phyloP scores from a whole-genome alignment of 2,329 filamentous ascomycete genomes.

The Metarhizium brunneum region DNA sequence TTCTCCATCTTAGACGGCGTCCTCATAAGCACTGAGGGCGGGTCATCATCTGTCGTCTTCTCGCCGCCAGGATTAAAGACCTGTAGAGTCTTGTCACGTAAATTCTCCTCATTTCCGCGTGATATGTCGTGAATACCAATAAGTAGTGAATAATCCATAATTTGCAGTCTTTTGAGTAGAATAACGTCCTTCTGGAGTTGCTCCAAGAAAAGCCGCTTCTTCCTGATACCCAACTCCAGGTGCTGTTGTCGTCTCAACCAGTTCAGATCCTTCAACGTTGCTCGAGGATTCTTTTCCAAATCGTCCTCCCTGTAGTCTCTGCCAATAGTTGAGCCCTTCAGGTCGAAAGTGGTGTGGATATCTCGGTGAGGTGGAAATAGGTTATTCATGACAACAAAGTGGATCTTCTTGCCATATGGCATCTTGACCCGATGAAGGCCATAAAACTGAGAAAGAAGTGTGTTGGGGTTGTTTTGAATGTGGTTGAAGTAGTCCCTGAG shows the following conservation, averaged over 20 bases:
- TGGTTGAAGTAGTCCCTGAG: conserved; percentile 90
- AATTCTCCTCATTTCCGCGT: conserved; percentile 89
- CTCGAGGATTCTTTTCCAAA: conserved; percentile 77
- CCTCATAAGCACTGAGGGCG: conserved; percentile 61
- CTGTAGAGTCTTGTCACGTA: conserved; percentile 79
- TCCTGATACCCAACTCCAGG: conserved; percentile 79
- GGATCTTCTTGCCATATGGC: conserved; percentile 94
- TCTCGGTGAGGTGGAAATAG: conserved; percentile 94
- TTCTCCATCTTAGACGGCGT: conserved; percentile 93
- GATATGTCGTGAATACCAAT: conserved; percentile 88
- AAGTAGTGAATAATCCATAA: conserved; percentile 97
- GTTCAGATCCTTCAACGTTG: conserved; percentile 93
- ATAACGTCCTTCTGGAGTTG: conserved; percentile 84
- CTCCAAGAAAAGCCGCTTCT: conserved; percentile 79
- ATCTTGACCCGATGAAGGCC: conserved; percentile 96
- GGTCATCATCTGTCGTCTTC: conserved; percentile 44
- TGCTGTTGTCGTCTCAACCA: conserved; percentile 82
- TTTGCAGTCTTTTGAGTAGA: conserved; percentile 77
- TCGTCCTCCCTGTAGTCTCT: conserved; percentile 86
- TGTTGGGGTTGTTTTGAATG: conserved; percentile 89
- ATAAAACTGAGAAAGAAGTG: conserved; percentile 94
- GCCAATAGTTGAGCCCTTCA: conserved; percentile 93
- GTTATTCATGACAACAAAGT: conserved; percentile 99
- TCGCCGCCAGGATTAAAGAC: conserved; percentile 88
- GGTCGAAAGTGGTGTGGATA: conserved; percentile 92